Conservation (phyloP, 148 eudicot genomes). For the Euryodendron excelsum region DNA sequence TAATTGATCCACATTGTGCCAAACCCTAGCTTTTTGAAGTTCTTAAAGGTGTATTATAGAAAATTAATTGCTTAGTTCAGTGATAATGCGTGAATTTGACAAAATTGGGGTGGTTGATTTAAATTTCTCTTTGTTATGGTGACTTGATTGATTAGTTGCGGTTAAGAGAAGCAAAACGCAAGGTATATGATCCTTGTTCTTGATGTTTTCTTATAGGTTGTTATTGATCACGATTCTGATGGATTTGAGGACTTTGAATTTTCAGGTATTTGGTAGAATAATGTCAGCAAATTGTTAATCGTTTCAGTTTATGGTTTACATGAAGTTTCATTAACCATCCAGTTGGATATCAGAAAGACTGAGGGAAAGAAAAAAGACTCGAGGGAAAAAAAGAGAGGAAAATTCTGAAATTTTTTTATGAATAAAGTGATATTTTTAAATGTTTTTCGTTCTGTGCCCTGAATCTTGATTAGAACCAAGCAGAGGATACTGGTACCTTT, state of each 20-base stretch:
- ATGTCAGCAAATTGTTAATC: background rate
- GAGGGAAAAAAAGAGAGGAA: background rate
- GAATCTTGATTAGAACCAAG: background rate
- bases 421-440: background rate
- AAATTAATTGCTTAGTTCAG: background rate
- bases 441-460: background rate
- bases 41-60: background rate
- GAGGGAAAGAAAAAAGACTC: background rate
- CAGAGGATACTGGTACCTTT: background rate
- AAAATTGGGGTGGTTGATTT: background rate
- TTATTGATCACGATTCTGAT: background rate
- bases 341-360: background rate
- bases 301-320: background rate
- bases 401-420: background rate
- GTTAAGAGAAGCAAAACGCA: background rate
- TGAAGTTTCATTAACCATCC: background rate
- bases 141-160: background rate
- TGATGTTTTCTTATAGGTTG: constrained; percentile 11
- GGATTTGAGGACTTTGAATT: background rate
- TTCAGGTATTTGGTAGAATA: background rate
- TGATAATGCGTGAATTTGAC: background rate
- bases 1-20: background rate
- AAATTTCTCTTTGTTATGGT: background rate
- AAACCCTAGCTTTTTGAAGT: constrained; percentile 10
- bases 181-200: background rate